Evolutionary conservation across 495 filamentous ascomycete genomes (phyloP).

Genomic region (Hamigera avellanea): DNA sequence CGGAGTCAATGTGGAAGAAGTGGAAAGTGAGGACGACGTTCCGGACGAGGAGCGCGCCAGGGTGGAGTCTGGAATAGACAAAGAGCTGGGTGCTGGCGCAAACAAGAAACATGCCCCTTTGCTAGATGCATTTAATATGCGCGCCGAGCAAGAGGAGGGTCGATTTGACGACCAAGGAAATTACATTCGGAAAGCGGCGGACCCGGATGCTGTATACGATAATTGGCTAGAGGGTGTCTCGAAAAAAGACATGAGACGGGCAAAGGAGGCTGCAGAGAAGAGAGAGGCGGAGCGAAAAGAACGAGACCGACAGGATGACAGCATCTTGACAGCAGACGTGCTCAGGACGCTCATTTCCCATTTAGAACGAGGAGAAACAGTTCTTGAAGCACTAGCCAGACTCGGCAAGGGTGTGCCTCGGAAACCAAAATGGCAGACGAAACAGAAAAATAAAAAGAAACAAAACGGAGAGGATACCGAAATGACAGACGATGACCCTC

Average conservation of each 20-base stretch:
- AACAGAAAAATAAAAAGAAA: conserved; percentile 43
- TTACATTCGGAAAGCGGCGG: conserved; percentile 76
- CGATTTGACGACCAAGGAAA: conserved; percentile 84
- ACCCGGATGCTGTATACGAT: conserved; percentile 87
- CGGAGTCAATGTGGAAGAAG: conserved; percentile 30
- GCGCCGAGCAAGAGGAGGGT: conserved; percentile 81
- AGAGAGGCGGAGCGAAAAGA: conserved; percentile 64
- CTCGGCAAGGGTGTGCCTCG: conserved; percentile 57
- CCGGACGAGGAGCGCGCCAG: conserved; percentile 63
- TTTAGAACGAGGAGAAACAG: conserved; percentile 76
- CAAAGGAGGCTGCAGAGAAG: conserved; percentile 78
- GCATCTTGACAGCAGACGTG: conserved; percentile 60
- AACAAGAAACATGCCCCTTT: conserved; percentile 94
- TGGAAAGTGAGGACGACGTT: conserved; percentile 54
- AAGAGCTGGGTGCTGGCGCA: conserved; percentile 78
- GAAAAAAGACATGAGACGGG: conserved; percentile 84
- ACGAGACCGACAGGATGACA: conserved; percentile 60
- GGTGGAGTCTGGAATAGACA: conserved; percentile 60
- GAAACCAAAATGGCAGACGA: conserved; percentile 50
- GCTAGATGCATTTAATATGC: conserved; percentile 94
- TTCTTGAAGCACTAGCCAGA: conserved; percentile 76
- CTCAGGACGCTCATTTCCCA: conserved; percentile 57
- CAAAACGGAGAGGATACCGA: conserved; percentile 41
- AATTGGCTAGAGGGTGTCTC: conserved; percentile 84
- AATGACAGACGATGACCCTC: conserved; percentile 73